Evolutionary conservation across 495 filamentous ascomycete species (phyloP).

Genomic region (Podospora pseudocomata): DNA sequence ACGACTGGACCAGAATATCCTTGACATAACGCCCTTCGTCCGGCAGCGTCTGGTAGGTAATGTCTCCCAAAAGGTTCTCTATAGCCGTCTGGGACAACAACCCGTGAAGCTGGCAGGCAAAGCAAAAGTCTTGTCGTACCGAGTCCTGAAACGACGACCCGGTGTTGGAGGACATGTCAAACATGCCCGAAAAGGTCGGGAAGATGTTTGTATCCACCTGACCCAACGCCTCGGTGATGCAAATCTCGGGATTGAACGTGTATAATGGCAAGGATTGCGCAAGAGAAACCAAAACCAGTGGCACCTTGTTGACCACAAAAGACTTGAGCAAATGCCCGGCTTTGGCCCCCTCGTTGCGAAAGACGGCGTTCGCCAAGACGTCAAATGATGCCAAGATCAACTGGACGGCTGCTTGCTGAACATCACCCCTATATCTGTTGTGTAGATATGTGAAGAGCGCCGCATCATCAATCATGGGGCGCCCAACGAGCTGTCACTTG

Average conservation of each 20-base stretch:
- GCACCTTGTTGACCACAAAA: conserved; percentile 91
- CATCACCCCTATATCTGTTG: conserved; percentile 75
- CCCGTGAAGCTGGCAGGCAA: conserved; percentile 81
- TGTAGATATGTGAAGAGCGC: conserved; percentile 74
- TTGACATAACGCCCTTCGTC: conserved; percentile 70
- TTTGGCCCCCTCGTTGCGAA: conserved; percentile 68
- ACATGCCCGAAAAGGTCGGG: conserved; percentile 74
- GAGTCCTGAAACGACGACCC: conserved; percentile 72
- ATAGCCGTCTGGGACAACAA: conserved; percentile 76
- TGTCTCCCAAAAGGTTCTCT: conserved; percentile 76
- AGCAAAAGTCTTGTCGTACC: conserved; percentile 87
- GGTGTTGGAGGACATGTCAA: conserved; percentile 63
- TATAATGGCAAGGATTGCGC: conserved; percentile 49
- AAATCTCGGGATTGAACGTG: conserved; percentile 67
- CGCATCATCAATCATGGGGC: conserved; percentile 79
- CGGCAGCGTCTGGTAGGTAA: conserved; percentile 77
- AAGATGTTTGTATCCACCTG: conserved; percentile 76
- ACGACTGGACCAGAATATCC: conserved; percentile 71
- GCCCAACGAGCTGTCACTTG: conserved; percentile 62
- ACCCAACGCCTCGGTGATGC: conserved; percentile 72
- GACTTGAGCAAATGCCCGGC: conserved; percentile 78
- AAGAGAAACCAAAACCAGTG: conserved; percentile 68
- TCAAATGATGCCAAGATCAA: conserved; percentile 87
- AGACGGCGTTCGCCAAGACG: conserved; percentile 78
- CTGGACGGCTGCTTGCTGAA: conserved; percentile 69